These are phyloP conservation scores for Ceratobasidium papillatum DNA, from an alignment of 1,284 basidiomycete species.

Conservation along the genomic window DNA sequence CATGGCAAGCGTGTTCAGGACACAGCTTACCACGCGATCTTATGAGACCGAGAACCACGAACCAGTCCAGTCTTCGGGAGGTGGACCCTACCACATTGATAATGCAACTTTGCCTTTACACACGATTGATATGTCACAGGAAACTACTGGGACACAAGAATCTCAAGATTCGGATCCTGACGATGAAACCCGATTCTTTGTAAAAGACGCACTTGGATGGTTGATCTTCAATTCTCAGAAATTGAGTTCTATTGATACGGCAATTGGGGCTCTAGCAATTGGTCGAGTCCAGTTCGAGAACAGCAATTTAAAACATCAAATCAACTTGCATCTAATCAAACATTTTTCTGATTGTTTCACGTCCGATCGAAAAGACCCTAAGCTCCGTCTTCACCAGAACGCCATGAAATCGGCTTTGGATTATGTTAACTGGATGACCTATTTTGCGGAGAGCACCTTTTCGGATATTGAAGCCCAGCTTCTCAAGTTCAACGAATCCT, in stretches of 20 bases:
- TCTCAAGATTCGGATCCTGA: not conserved
- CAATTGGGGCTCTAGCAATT: constrained; percentile 17
- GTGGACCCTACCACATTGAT: no score
- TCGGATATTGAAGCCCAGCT: not conserved
- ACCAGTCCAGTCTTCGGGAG: no score
- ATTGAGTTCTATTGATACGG: constrained; percentile 8
- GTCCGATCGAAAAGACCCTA: not conserved
- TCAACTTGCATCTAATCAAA: constrained; percentile 14
- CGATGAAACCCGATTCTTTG: not conserved
- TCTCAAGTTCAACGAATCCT: not conserved
- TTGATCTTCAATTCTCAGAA: constrained; percentile 1
- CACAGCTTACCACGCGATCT: no score
- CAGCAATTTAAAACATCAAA: not conserved
- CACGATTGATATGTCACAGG: no score
- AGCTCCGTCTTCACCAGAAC: not conserved
- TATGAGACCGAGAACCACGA: no score
- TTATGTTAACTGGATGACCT: constrained; percentile 17
- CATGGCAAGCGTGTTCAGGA: no score
- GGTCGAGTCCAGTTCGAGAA: not conserved
- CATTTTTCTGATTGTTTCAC: constrained; percentile 20
- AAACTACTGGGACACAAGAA: no score
- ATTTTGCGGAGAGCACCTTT: not conserved
- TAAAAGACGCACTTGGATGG: constrained; percentile 7
- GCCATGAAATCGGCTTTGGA: not conserved
- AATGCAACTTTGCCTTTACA: no score